These are phyloP conservation scores for Pestalotiopsis sp. DNA, from an alignment of 2,329 filamentous ascomycete species.

Conservation along the genomic window DNA sequence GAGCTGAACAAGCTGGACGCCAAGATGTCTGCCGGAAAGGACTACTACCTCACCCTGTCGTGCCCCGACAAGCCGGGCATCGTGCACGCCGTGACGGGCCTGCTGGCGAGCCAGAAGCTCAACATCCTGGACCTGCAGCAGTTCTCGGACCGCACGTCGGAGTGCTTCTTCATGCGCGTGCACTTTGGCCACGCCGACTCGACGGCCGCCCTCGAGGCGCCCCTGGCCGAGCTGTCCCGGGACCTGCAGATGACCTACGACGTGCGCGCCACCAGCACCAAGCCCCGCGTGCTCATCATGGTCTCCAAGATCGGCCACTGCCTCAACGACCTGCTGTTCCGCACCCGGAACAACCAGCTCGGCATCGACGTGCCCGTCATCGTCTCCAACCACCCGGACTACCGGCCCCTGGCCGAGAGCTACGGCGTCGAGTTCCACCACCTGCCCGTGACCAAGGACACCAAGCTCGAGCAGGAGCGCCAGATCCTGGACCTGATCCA, in stretches of 20 bases:
- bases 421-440: slow-evolving; percentile 82
- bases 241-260: slow-evolving; percentile 73
- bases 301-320: slow-evolving; percentile 89
- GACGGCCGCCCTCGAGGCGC: slow-evolving; percentile 53
- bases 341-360: slow-evolving; percentile 74
- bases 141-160: slow-evolving; percentile 74
- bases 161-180: slow-evolving; percentile 87
- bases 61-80: slow-evolving; percentile 86
- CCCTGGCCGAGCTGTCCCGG: slow-evolving; percentile 63
- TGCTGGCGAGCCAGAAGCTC: slow-evolving; percentile 73
- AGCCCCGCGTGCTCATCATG: slow-evolving; percentile 82
- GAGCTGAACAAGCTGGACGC: background rate
- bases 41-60: slow-evolving; percentile 78
- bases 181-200: slow-evolving; percentile 70
- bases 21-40: slow-evolving; percentile 35
- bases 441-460: slow-evolving; percentile 78
- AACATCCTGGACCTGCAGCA: slow-evolving; percentile 87
- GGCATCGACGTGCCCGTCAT: slow-evolving; percentile 77
- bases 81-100: slow-evolving; percentile 80
- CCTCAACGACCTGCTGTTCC: slow-evolving; percentile 82
- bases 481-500: slow-evolving; percentile 72
- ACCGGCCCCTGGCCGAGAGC: slow-evolving; percentile 66
- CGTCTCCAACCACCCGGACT: slow-evolving; percentile 82
- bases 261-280: slow-evolving; percentile 68
- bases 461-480: slow-evolving; percentile 73